phyloP scores from a whole-genome alignment of 1,284 basidiomycete genomes.

The Trichosporon asahii region DNA sequence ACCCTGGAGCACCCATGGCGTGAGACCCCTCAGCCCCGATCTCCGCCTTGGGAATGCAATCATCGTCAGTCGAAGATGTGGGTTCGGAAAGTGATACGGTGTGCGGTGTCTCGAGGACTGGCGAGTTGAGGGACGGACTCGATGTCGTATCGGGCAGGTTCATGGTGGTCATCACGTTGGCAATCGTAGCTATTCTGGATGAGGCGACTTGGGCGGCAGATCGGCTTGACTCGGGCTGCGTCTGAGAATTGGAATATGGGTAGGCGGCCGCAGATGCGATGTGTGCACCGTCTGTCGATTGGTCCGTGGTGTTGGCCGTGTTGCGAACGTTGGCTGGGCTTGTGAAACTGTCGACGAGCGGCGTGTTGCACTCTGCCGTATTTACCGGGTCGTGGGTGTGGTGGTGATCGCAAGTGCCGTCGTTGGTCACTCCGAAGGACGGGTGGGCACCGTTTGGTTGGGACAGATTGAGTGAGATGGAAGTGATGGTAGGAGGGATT shows the following conservation, averaged over 20 bases:
- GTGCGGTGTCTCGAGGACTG: neutral
- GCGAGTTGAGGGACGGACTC: neutral
- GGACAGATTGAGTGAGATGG: neutral
- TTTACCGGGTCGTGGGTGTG: neutral
- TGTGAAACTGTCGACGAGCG: constrained; percentile 4
- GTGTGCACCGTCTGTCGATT: neutral
- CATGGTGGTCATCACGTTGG: neutral
- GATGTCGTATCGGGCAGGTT: neutral
- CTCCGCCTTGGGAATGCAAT: neutral
- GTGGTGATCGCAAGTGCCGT: neutral
- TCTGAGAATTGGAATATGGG: neutral
- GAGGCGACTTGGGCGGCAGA: neutral
- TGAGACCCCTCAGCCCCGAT: neutral
- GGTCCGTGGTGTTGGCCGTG: neutral
- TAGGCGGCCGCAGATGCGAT: neutral
- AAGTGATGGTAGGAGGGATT: neutral
- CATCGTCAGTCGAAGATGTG: neutral
- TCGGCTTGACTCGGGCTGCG: neutral
- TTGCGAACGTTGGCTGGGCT: neutral
- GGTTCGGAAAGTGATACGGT: neutral
- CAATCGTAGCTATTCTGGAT: neutral
- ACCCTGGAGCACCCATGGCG: neutral
- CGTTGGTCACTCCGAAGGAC: neutral
- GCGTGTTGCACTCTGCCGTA: constrained; percentile 1
- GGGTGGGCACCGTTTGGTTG: neutral